phyloP scores from a whole-genome alignment of 163 green algal species.

The Chlorella variabilis region DNA sequence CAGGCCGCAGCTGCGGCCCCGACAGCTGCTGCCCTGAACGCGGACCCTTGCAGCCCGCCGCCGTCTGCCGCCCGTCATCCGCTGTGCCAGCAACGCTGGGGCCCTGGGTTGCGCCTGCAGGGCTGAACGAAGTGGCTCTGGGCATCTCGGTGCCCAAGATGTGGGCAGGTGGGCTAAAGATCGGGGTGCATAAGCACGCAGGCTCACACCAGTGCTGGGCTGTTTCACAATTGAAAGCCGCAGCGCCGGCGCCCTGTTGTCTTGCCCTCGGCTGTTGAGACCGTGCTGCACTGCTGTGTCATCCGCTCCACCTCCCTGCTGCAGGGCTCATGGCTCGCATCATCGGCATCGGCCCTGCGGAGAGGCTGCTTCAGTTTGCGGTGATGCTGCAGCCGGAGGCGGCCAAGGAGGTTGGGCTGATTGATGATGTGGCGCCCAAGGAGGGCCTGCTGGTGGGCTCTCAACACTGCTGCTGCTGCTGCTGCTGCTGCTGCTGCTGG shows the following conservation, averaged over 20 bases:
- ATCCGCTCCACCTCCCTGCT: not conserved
- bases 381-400: conserved; percentile 44
- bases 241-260: too few relatives aligned
- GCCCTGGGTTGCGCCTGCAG: too few relatives aligned
- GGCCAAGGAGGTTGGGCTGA: conserved; percentile 56
- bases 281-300: too few relatives aligned
- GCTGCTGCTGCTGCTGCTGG: not conserved
- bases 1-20: too few relatives aligned
- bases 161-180: conserved; percentile 15
- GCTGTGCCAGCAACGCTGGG: too few relatives aligned
- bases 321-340: conserved; percentile 12
- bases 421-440: conserved; percentile 61
- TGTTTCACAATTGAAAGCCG: too few relatives aligned
- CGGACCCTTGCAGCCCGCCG: too few relatives aligned
- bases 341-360: conserved; percentile 36
- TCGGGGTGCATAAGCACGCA: too few relatives aligned
- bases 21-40: too few relatives aligned
- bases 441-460: conserved; percentile 54
- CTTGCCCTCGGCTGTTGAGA: too few relatives aligned
- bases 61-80: too few relatives aligned
- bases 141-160: conserved; percentile 73
- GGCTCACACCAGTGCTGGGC: too few relatives aligned
- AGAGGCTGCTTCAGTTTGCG: conserved; percentile 47
- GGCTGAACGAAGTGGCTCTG: conserved; percentile 77
- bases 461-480: not conserved